Percentiles rank a stretch among this genome's conserved stretches.
Conservation (phyloP, 345 rosid species). For the Arabis alpina region DNA sequence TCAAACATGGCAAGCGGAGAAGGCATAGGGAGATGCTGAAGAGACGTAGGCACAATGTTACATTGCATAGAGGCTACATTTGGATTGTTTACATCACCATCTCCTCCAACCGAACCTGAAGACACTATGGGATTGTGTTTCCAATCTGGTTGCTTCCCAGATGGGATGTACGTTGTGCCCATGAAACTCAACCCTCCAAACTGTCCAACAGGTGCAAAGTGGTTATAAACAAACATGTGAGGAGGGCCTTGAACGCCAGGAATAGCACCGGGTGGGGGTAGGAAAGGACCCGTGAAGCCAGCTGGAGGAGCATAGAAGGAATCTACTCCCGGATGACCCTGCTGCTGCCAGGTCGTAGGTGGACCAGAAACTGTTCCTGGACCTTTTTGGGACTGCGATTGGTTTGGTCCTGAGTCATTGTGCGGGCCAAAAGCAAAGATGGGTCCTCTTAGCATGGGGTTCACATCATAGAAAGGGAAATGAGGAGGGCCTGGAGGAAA, state of each 20-base stretch:
- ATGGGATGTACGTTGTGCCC: slow-evolving; percentile 90
- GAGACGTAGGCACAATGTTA: slow-evolving; percentile 68
- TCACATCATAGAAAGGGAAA: slow-evolving; percentile 92
- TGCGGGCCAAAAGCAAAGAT: slow-evolving; percentile 91
- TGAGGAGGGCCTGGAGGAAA: slow-evolving; percentile 83
- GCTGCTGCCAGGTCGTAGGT: slow-evolving; percentile 80
- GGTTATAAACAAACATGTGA: slow-evolving; percentile 95
- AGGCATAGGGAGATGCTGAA: slow-evolving; percentile 86
- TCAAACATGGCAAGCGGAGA: slow-evolving; percentile 92
- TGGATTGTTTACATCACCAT: slow-evolving; percentile 64
- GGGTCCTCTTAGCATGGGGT: slow-evolving; percentile 85
- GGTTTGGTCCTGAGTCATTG: slow-evolving; percentile 69
- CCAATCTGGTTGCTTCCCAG: slow-evolving; percentile 96
- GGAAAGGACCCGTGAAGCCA: slow-evolving; percentile 86
- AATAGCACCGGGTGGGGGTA: slow-evolving; percentile 83
- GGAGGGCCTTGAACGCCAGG: slow-evolving; percentile 93
- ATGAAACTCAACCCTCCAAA: slow-evolving; percentile 96
- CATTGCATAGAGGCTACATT: slow-evolving; percentile 62
- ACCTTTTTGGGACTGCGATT: slow-evolving; percentile 77
- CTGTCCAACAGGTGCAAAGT: slow-evolving; percentile 98
- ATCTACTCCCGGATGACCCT: slow-evolving; percentile 82
- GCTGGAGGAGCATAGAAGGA: slow-evolving; percentile 92
- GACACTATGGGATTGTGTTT: slow-evolving; percentile 69
- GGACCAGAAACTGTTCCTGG: slow-evolving; percentile 63
- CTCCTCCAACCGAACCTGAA: slow-evolving; percentile 61